Base-by-base conservation (phyloP, 768 basidiomycete species). In the Coprinopsis sp. region DNA sequence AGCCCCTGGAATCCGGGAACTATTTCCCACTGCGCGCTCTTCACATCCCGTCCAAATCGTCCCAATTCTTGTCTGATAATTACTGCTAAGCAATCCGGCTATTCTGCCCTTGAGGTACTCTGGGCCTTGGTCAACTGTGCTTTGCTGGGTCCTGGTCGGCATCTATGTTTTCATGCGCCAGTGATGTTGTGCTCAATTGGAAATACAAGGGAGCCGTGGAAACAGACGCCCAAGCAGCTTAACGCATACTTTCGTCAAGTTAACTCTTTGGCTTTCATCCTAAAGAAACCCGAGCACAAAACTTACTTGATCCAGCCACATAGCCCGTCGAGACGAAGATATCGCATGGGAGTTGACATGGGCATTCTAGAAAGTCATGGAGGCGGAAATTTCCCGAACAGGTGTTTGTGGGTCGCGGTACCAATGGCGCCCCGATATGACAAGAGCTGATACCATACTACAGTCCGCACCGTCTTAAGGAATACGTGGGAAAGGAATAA, bases 1-100 rank as follows among this genome's bases (percentile, higher is more conserved):
- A 23, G 21, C 45, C 37, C 33, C 37, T 39, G 19, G 5, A 39
- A 39, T 39, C 58, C 58, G 64, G 62, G 68, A 60, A 58, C 58
- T 55, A 59, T 59, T 58, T 63, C 30, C 33, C 41, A 29, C 33
- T 19, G 28, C 30, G 23, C 23, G 30, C 16, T 31, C 29, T 43
- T 12, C 39, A 23, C 19, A 38, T 23, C 37, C 6, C 14, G 37
- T 38, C 37, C 37, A 38, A 13, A 38, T 27, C 29, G 16, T 41
- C 25, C n/a, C n/a, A n/a, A n/a, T n/a, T n/a, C n/a, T n/a, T n/a
- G n/a, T n/a, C n/a, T n/a, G n/a, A n/a, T n/a, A n/a, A n/a, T n/a
- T n/a, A n/a, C n/a, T n/a, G n/a, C n/a, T n/a, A n/a, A n/a, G n/a
- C n/a, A n/a, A n/a, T n/a, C n/a, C n/a, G n/a, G n/a, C n/a, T n/a